Evolutionary conservation across 306 rosid species (phyloP).

Genomic region (Dalbergia cultrata): DNA sequence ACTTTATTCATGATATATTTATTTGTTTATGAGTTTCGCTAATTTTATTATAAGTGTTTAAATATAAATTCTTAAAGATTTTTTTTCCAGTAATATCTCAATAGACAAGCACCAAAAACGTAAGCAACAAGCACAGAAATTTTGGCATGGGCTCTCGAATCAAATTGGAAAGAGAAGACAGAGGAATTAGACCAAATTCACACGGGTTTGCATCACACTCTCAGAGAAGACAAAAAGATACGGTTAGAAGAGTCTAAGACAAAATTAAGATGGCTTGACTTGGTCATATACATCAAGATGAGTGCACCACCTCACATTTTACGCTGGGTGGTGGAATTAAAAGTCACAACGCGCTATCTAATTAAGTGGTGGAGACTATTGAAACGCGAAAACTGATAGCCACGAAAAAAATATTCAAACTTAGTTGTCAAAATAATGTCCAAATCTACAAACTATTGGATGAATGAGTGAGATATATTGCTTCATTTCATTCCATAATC

Average conservation of each 20-base stretch:
- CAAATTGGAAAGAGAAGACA: constrained; percentile 11
- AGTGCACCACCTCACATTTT: background rate
- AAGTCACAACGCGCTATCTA: background rate
- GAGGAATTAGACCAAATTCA: constrained; percentile 34
- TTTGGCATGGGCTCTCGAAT: constrained; percentile 6
- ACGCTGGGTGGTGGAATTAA: background rate
- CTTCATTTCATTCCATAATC: no score
- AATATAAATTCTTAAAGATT: no score
- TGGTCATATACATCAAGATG: background rate
- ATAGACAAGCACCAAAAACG: constrained; percentile 50
- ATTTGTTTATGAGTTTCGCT: no score
- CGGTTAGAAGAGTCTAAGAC: constrained; percentile 35
- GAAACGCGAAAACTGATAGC: no score
- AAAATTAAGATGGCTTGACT: constrained; percentile 43
- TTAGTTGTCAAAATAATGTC: no score
- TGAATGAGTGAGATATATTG: no score
- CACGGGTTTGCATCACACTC: constrained; percentile 10
- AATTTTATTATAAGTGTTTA: no score
- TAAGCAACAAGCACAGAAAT: constrained; percentile 21
- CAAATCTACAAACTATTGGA: no score
- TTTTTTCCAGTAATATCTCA: background rate
- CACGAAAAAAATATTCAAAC: no score
- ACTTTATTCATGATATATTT: no score
- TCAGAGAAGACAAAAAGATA: constrained; percentile 15
- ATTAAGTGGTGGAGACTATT: background rate